Conservation (phyloP, 495 filamentous ascomycete species). For the Daldinia bambusicola region DNA sequence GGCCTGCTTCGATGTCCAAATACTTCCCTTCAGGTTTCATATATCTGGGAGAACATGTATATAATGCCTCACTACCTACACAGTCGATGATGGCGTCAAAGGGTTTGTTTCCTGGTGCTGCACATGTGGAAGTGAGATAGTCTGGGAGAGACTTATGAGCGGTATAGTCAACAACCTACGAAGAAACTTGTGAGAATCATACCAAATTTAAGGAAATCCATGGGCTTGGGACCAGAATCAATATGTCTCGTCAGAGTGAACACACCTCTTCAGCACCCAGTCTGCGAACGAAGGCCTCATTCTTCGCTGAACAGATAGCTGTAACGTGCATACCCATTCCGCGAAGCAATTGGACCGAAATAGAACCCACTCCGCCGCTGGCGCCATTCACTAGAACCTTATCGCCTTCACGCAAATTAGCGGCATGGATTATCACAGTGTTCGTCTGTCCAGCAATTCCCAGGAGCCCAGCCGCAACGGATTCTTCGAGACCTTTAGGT, state of each 20-base stretch:
- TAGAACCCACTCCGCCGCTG: slow-evolving; percentile 30
- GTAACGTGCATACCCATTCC: slow-evolving; percentile 35
- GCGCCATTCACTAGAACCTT: neutral
- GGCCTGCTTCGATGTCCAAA: neutral
- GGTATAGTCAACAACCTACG: neutral
- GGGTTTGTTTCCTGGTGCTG: neutral
- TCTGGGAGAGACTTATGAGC: neutral
- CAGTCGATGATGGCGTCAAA: neutral
- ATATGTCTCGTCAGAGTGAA: neutral
- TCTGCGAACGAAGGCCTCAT: slow-evolving; percentile 34
- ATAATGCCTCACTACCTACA: neutral
- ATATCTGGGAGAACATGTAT: neutral
- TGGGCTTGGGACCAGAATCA: neutral
- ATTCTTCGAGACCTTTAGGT: slow-evolving; percentile 26
- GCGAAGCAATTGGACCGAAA: slow-evolving; percentile 31
- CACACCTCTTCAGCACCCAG: slow-evolving; percentile 32
- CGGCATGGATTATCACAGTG: neutral
- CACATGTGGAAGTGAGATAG: neutral
- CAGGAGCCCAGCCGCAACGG: slow-evolving; percentile 35
- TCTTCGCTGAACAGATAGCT: slow-evolving; percentile 34
- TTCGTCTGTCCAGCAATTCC: slow-evolving; percentile 38
- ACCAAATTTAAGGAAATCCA: neutral
- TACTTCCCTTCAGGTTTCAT: neutral
- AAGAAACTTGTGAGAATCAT: neutral
- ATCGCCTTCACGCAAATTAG: neutral